Evolutionary conservation across 2,329 filamentous ascomycete genomes (phyloP), one percentile per base, ranked within the genome.

Genomic region (Aciculosporium take): DNA sequence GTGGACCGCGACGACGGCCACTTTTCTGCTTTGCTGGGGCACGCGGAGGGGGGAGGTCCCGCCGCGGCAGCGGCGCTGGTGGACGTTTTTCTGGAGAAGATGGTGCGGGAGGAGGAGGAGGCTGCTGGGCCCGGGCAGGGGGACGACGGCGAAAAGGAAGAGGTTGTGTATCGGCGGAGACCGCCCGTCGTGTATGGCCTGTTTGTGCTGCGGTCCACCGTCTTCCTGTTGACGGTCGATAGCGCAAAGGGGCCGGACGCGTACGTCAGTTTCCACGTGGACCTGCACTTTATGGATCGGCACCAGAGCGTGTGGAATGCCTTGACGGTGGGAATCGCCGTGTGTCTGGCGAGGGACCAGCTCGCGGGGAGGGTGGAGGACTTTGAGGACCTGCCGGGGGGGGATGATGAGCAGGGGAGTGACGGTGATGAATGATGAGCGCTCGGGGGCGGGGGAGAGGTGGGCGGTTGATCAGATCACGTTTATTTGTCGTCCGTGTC

Each of bases 221-320:
- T 65, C 18, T 55, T 67, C 33, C 49, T 67, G 7, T 51, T 66
- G 5, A 65, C 63, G 3, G 51, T 54, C 6, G 64, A 67, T 41
- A 56, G 65, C 0, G 51, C 60, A 17, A 59, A 59, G 37, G 60
- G 53, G 3, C 49, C 56, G 2, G 35, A 52, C 4, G 57, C 56
- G n/a, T 56, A 59, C 39, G 56, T 66, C 25, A 67, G 62, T 46
- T 66, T 61, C 40, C 65, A 67, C 35, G 57, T 65, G n/a, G 59
- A 64, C 35, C 51, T 59, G 18, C 54, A 64, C 35, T 65, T 67
- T 34, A 52, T 55, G 39, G 57, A 65, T 33, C 51, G 51, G 9
- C 51, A 56, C 15, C 63, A 67, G 48, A 59, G 62, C 40, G 56
- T 67, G 18, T 67, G 65, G 65, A 67, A 67, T 46, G 65, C 62